Base-by-base conservation (phyloP, 192 early-diverging fungal species). In the Geranomyces variabilis region DNA sequence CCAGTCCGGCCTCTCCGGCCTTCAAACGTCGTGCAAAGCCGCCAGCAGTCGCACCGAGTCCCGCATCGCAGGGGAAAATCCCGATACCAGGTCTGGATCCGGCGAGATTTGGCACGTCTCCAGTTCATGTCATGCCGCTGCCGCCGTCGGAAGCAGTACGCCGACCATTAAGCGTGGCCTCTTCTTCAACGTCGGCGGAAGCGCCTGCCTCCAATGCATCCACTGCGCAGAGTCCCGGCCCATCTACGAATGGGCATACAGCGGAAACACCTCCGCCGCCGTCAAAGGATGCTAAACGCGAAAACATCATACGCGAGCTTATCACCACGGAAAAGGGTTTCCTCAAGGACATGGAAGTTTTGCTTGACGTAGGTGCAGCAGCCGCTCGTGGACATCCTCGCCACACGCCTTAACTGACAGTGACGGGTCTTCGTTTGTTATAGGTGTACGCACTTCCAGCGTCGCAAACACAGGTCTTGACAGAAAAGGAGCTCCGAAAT, bases 241-340 rank as follows among this genome's bases (percentile, higher is more conserved):
- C 51, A 53, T 8, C 6, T 15, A 53, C 7, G 36, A 41, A 41
- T 41, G n/a, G 28, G 5, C 34, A 61, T 41, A 41, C 10, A 26
- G 13, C 15, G 14, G 45, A 31, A 2, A 24, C 55, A 60, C 36
- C 24, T 1, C 22, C 51, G 30, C 43, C 22, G 13, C 28, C 67
- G 22, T 67, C 66, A 4, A 60, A 55, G 55, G 56, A 60, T 21
- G 21, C 41, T 60, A 95, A 95, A 78, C 80, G 91, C 19, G 79
- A 84, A 34, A 85, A 87, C 44, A 88, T 94, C 33, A 77, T 93
- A 14, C 81, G 84, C 47, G 94, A 96, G 63, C 75, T 96, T 45
- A 75, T 93, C 0, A 83, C 88, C 34, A 94, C 94, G 0, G 94
- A 96, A 70, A 78, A 82, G 22, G 80, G 77, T 12, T 96, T 86